Evolutionary conservation across 352 stramenopile genomes (phyloP).

Genomic region (Halophytophthora polymorphica): DNA sequence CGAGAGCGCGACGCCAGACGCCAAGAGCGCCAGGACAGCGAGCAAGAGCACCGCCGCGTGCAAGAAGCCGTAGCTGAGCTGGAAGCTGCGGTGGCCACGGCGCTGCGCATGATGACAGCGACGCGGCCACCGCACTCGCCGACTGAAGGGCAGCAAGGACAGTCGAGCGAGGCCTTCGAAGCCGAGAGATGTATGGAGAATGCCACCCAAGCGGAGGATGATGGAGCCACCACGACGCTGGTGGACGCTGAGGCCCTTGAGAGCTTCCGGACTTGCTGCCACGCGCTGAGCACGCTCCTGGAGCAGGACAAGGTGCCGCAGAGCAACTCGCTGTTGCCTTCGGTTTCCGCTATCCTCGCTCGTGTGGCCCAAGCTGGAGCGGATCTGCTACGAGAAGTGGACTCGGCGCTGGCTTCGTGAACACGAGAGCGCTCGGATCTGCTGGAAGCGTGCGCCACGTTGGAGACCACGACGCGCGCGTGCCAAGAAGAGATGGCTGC

Average conservation of each 20-base stretch:
- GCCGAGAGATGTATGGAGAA: not conserved
- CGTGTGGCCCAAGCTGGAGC: slow-evolving; percentile 13
- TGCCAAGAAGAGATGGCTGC: slow-evolving; percentile 40
- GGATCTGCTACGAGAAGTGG: slow-evolving; percentile 10
- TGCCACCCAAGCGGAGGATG: not conserved
- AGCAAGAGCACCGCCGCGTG: slow-evolving; percentile 21
- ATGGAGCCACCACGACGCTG: slow-evolving; percentile 3
- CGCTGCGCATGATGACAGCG: slow-evolving; percentile 10
- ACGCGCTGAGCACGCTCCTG: slow-evolving; percentile 15
- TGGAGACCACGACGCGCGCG: slow-evolving; percentile 28
- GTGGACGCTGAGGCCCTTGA: slow-evolving; percentile 11
- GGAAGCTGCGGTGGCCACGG: slow-evolving; percentile 26
- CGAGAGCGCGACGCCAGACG: slow-evolving; percentile 13
- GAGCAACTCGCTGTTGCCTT: slow-evolving; percentile 10
- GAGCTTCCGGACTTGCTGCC: slow-evolving; percentile 21
- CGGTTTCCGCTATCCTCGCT: slow-evolving; percentile 10
- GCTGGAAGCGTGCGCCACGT: slow-evolving; percentile 17
- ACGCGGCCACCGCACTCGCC: no score
- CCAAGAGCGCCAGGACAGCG: slow-evolving; percentile 9
- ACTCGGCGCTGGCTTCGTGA: slow-evolving; percentile 29
- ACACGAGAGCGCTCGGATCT: slow-evolving; percentile 33
- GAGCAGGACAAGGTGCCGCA: not conserved
- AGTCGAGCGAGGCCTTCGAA: not conserved
- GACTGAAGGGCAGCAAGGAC: no score
- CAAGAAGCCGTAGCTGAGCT: slow-evolving; percentile 30